These are phyloP conservation scores for Penicillium sp. DNA, from an alignment of 2,329 filamentous ascomycete species.

Conservation along the genomic window DNA sequence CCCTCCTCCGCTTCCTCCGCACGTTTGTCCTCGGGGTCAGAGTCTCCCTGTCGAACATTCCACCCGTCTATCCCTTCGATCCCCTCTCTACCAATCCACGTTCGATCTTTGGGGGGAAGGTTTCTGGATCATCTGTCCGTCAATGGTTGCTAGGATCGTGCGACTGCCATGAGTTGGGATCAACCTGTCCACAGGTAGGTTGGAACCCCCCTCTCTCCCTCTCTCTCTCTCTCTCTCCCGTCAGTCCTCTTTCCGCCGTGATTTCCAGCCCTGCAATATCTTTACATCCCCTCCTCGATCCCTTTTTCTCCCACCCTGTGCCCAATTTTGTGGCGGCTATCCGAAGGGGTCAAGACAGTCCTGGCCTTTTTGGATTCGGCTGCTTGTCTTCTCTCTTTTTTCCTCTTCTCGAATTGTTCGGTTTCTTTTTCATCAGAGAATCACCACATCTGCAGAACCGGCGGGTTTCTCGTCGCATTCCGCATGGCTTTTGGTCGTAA, in stretches of 20 bases:
- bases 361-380: too few relatives aligned
- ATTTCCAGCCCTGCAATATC: too few relatives aligned
- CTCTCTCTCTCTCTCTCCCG: background rate
- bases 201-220: background rate
- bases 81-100: conserved; percentile 10
- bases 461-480: conserved; percentile 1
- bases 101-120: conserved; percentile 13
- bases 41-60: conserved; percentile 24
- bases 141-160: conserved; percentile 35
- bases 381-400: background rate
- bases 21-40: conserved; percentile 1
- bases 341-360: too few relatives aligned
- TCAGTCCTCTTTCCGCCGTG: conserved; percentile 2
- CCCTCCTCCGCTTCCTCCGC: background rate
- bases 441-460: too few relatives aligned
- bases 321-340: too few relatives aligned
- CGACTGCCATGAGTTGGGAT: conserved; percentile 45
- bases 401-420: background rate
- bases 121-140: conserved; percentile 33
- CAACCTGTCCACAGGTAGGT: conserved; percentile 42
- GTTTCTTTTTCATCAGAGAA: too few relatives aligned
- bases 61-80: conserved; percentile 11
- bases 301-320: too few relatives aligned
- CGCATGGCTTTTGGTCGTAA: background rate
- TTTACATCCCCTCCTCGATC: too few relatives aligned